Percentiles rank a stretch among this genome's conserved stretches.
phyloP scores from a whole-genome alignment of 164 flowering plant genomes.

The Paratinospora sagittata region DNA sequence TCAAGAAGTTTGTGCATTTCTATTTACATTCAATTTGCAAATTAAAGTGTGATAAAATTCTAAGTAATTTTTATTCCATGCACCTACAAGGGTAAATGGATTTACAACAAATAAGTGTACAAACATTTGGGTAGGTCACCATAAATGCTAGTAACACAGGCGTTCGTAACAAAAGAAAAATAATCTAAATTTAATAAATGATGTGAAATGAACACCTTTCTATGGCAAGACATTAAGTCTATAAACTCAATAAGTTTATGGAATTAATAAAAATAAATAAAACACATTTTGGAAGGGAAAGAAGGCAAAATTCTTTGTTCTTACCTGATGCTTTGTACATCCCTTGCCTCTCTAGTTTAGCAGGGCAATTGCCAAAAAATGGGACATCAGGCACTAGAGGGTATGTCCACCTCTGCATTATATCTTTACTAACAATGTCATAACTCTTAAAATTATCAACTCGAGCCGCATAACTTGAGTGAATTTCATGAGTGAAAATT shows the following conservation, averaged over 20 bases:
- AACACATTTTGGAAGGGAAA: not conserved
- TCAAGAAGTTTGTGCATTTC: no score
- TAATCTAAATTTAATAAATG: no score
- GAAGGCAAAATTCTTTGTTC: not conserved
- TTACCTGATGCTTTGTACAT: conserved; percentile 79
- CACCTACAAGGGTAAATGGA: no score
- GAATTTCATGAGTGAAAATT: conserved; percentile 82
- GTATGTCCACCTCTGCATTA: conserved; percentile 93
- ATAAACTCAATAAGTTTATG: not conserved
- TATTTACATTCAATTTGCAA: no score
- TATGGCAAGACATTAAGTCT: not conserved
- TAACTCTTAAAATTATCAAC: conserved; percentile 88
- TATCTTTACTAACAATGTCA: conserved; percentile 86
- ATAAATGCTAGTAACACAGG: no score
- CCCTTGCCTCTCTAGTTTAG: conserved; percentile 74
- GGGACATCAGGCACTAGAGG: conserved; percentile 90
- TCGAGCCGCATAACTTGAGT: conserved; percentile 89
- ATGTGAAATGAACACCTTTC: not conserved
- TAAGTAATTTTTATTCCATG: no score
- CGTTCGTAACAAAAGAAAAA: no score
- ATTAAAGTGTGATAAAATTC: no score
- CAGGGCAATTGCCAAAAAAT: conserved; percentile 49
- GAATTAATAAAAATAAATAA: not conserved
- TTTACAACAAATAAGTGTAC: no score
- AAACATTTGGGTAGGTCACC: no score